phyloP scores from a whole-genome alignment of 257 asterid genomes.

The Fraxinus pennsylvanica region DNA sequence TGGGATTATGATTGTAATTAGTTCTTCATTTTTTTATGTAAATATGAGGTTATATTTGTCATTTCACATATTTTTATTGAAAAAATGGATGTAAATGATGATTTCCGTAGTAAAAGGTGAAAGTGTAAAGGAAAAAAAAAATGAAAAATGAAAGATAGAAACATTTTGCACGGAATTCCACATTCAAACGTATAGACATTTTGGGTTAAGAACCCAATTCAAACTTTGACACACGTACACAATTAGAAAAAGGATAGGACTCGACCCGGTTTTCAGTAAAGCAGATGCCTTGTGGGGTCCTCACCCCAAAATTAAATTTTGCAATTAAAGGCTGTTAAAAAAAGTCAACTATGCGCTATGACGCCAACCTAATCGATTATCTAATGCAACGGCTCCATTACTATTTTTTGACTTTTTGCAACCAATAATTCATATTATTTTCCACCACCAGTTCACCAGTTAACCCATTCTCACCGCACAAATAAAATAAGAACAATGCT shows the following conservation, averaged over 20 bases:
- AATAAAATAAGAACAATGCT: background rate
- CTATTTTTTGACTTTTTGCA: constrained; percentile 60
- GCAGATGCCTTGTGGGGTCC: constrained; percentile 21
- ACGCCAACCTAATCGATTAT: constrained; percentile 37
- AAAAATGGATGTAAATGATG: too few species aligned
- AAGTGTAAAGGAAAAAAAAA: too few species aligned
- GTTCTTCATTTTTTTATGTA: too few species aligned
- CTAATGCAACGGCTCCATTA: constrained; percentile 68
- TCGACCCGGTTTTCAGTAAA: constrained; percentile 23
- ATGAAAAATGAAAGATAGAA: too few species aligned
- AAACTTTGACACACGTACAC: too few species aligned
- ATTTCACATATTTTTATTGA: too few species aligned
- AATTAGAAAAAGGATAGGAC: background rate
- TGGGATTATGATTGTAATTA: too few species aligned
- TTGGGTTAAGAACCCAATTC: too few species aligned
- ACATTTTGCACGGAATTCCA: too few species aligned
- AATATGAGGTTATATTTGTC: too few species aligned
- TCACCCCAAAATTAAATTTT: constrained; percentile 23
- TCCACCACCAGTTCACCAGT: constrained; percentile 36
- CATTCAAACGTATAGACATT: too few species aligned
- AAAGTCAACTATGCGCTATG: constrained; percentile 52
- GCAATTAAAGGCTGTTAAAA: constrained; percentile 23
- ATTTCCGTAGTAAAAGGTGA: too few species aligned
- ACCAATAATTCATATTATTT: constrained; percentile 3
- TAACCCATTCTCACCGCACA: constrained; percentile 32